phyloP scores from a whole-genome alignment of 169 alveolate species.

The Toxoplasma gondii region DNA sequence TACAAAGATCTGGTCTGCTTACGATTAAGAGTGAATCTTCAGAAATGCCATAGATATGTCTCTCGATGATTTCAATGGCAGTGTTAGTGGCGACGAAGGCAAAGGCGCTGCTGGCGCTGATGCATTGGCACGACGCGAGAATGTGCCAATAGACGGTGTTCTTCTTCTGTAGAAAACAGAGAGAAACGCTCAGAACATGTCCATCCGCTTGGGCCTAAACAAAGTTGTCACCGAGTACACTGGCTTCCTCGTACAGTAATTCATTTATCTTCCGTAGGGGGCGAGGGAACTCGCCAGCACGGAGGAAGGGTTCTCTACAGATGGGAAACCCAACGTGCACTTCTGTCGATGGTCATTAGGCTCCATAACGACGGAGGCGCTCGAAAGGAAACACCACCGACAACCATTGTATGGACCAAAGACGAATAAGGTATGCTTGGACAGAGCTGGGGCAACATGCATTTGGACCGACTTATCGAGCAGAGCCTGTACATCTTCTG shows the following conservation, averaged over 20 bases:
- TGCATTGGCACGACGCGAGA: constrained; percentile 56
- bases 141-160: constrained; percentile 47
- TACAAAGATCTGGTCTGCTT: background rate
- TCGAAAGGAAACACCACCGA: too few species aligned
- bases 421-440: too few species aligned
- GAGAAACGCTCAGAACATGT: background rate
- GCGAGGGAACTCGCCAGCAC: too few species aligned
- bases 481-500: too few species aligned
- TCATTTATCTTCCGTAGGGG: background rate
- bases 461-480: too few species aligned
- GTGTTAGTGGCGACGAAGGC: constrained; percentile 51
- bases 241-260: background rate
- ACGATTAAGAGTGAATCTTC: background rate
- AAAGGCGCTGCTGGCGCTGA: constrained; percentile 49
- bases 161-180: background rate
- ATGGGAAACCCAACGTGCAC: too few species aligned
- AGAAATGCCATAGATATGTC: constrained; percentile 7
- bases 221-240: background rate
- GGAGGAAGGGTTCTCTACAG: too few species aligned
- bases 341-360: too few species aligned
- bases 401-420: too few species aligned
- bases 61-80: constrained; percentile 54
- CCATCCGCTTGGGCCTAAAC: background rate
- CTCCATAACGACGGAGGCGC: too few species aligned
- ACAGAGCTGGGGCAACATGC: too few species aligned